A percentile compares a stretch with the other conserved stretches of the same genome.
These are phyloP conservation scores for Lactifluus piperatus DNA, from an alignment of 768 basidiomycete genomes.

Conservation along the genomic window DNA sequence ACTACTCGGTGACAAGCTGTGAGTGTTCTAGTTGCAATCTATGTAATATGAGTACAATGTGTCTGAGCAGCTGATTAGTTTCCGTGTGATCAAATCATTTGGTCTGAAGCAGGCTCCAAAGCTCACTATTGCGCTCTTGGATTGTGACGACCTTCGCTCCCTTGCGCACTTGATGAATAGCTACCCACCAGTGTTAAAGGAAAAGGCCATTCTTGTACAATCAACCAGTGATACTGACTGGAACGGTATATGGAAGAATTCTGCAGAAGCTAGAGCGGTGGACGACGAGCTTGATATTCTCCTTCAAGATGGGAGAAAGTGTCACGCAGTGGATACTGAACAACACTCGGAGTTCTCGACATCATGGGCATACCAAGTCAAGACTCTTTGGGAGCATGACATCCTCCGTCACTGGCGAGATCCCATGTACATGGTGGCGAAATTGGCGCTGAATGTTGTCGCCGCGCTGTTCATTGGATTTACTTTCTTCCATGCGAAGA, in stretches of 20 bases:
- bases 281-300: conserved; percentile 37
- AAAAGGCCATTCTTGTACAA: conserved; percentile 26
- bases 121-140: conserved; percentile 73
- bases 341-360: conserved; percentile 30
- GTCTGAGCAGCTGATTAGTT: conserved; percentile 27
- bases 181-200: conserved; percentile 73
- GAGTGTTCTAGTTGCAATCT: conserved; percentile 22
- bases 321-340: conserved; percentile 20
- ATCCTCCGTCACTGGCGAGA: conserved; percentile 31
- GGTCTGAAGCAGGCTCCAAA: conserved; percentile 85
- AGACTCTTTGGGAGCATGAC: conserved; percentile 27
- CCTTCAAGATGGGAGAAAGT: conserved; percentile 30
- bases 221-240: conserved; percentile 35
- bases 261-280: conserved; percentile 31
- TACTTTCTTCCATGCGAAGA: conserved; percentile 32
- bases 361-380: conserved; percentile 32
- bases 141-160: conserved; percentile 76
- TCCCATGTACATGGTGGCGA: conserved; percentile 34
- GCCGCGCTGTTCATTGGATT: conserved; percentile 35
- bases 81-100: conserved; percentile 56
- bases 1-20: conserved; percentile 71
- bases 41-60: conserved; percentile 18
- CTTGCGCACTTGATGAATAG: conserved; percentile 84
- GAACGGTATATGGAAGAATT: conserved; percentile 41
- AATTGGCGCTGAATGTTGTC: conserved; percentile 29